Conservation (phyloP, 768 basidiomycete species). For the Naganishia friedmannii region DNA sequence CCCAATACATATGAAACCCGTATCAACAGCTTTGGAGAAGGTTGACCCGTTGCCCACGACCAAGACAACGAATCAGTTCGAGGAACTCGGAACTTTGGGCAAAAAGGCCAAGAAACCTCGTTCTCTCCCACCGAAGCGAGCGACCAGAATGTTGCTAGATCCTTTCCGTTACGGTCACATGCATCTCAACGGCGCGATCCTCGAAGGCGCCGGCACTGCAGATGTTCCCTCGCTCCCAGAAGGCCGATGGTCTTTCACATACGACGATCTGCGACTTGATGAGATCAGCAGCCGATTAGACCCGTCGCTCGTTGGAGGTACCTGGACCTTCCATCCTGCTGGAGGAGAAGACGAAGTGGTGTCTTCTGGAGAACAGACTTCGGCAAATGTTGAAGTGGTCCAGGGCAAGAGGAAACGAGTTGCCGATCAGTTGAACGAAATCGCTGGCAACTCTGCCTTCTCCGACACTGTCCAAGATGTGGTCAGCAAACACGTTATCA, state of each 20-base stretch:
- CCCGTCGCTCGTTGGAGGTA: neutral
- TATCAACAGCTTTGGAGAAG: slow-evolving; percentile 3
- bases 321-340: neutral
- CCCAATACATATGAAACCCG: slow-evolving; percentile 35
- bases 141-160: slow-evolving; percentile 42
- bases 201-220: neutral
- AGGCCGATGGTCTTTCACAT: slow-evolving; percentile 10
- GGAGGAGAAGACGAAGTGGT: neutral
- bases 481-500: neutral
- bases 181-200: slow-evolving; percentile 15
- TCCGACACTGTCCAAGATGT: slow-evolving; percentile 12
- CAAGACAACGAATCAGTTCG: neutral
- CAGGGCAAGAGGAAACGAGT: slow-evolving; percentile 14
- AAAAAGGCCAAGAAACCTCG: slow-evolving; percentile 29
- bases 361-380: neutral
- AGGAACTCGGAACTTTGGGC: slow-evolving; percentile 11
- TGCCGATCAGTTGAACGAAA: slow-evolving; percentile 9
- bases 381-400: neutral
- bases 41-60: neutral
- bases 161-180: slow-evolving; percentile 38
- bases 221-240: neutral
- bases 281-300: slow-evolving; percentile 4
- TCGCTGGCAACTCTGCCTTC: slow-evolving; percentile 6
- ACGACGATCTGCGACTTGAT: slow-evolving; percentile 4
- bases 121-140: slow-evolving; percentile 36